Evolutionary conservation across 192 early-diverging fungal genomes (phyloP), one percentile per base, ranked within the genome.

Genomic region (Backusella psychrophila): DNA sequence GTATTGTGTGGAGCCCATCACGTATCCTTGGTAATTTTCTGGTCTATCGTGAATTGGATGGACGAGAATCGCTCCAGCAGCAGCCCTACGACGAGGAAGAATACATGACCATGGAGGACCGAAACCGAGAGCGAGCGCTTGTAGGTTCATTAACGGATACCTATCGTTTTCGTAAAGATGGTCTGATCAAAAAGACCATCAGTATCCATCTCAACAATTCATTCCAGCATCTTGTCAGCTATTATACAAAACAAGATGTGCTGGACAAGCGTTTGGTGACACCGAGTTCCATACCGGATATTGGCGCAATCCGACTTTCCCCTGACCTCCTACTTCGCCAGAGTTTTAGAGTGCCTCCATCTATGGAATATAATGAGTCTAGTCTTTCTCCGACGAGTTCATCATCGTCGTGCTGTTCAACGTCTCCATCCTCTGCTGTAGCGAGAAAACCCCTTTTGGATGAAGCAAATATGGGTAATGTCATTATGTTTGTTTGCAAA

Each of bases 21-120:
- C 90, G 94, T 29, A 94, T 95, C 19, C 80, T 93, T 34, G 91
- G 91, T 71, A 93, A 93, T 56, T 95, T 94, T 75, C 78, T 95
- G 44, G 82, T 94, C n/a, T 95, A 95, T 83, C 91, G 93, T 36
- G 94, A 95, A 75, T 76, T 90, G 4, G 87, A 88, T 76, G 77
- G 72, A 1, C 69, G 69, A 26, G 69, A 71, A 71, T 71, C 69
- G 2, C 6, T 71, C 4, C 38, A 71, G 9, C 38, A 71, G 9
- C 23, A 71, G 14, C 9, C 39, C 4, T 17, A 29, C 41, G 7
- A 46, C 7, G 31, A 38, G 6, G 31, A 17, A 19, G 44, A 29
- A 8, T 21, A 56, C 12, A 44, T 42, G 41, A 63, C 72, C 15
- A 19, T 42, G 9, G 33, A 38, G 38, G 72, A 74, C 15, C 63